These are phyloP conservation scores for Albugo candida DNA, from an alignment of 352 stramenopile genomes.

Conservation along the genomic window DNA sequence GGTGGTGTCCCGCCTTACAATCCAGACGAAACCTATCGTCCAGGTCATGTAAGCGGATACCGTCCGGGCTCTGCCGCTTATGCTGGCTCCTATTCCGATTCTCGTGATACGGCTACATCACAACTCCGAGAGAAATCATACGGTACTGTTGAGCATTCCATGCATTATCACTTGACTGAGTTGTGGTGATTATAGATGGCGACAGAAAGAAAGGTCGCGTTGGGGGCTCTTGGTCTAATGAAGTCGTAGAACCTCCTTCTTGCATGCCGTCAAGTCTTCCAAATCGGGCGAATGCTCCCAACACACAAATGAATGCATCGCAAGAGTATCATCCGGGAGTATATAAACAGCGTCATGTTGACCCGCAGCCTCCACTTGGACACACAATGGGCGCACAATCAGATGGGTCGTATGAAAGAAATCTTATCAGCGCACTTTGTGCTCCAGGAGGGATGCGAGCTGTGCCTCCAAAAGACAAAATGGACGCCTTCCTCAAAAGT, in stretches of 20 bases:
- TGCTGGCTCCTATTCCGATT: constrained; percentile 15
- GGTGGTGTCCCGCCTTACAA: constrained; percentile 37
- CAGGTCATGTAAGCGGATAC: constrained; percentile 29
- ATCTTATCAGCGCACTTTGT: constrained; percentile 83
- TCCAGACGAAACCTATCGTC: constrained; percentile 59
- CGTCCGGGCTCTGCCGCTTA: constrained; percentile 20
- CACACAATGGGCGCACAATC: constrained; percentile 59
- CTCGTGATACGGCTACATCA: constrained; percentile 33
- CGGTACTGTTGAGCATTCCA: constrained; percentile 11
- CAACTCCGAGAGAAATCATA: constrained; percentile 66
- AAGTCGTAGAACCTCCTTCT: constrained; percentile 6
- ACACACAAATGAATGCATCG: constrained; percentile 5
- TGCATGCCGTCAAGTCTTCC: background rate
- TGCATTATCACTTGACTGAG: background rate
- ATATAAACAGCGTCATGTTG: too few relatives aligned
- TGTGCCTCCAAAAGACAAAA: constrained; percentile 86
- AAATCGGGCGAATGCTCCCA: background rate
- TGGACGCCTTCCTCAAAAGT: constrained; percentile 81
- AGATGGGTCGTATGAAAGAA: constrained; percentile 84
- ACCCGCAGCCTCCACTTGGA: constrained; percentile 15
- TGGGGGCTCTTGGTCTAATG: constrained; percentile 39
- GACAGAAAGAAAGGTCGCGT: constrained; percentile 72
- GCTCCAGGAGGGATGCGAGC: constrained; percentile 87
- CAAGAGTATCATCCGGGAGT: background rate
- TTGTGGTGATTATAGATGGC: constrained; percentile 18